These are phyloP conservation scores for Neurospora sp. DNA, from an alignment of 495 filamentous ascomycete species.

Conservation along the genomic window DNA sequence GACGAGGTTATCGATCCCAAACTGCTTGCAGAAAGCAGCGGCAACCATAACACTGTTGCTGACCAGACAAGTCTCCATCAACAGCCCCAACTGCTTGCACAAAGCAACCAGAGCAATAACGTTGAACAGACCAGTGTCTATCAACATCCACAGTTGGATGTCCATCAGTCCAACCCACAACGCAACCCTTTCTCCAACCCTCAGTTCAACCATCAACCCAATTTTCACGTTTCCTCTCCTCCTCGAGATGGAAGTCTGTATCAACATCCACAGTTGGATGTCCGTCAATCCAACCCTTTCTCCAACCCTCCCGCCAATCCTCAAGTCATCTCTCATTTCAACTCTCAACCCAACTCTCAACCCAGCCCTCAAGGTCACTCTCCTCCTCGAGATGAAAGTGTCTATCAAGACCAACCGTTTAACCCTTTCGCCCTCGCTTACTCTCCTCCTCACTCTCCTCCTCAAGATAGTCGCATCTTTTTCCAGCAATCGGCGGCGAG, in stretches of 20 bases:
- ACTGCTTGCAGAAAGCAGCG: not conserved
- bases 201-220: not conserved
- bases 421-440: not conserved
- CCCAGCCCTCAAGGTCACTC: not conserved
- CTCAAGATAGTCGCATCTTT: not conserved
- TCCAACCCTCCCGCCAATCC: not conserved
- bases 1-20: not conserved
- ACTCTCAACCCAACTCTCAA: not conserved
- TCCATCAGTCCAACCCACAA: not conserved
- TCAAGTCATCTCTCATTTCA: not conserved
- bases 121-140: not conserved
- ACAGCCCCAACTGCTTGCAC: not conserved
- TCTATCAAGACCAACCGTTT: not conserved
- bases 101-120: not conserved
- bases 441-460: not conserved
- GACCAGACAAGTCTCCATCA: not conserved
- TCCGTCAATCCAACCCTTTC: not conserved
- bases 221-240: not conserved
- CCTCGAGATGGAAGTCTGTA: not conserved
- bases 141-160: not conserved
- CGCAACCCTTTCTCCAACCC: not conserved
- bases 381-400: not conserved
- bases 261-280: not conserved
- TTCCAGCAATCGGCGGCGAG: not conserved
- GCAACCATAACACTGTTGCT: not conserved